A percentile compares a stretch with the other conserved stretches of the same genome.
These are phyloP conservation scores for Capronia americana DNA, from an alignment of 2,329 filamentous ascomycete species.

Conservation along the genomic window DNA sequence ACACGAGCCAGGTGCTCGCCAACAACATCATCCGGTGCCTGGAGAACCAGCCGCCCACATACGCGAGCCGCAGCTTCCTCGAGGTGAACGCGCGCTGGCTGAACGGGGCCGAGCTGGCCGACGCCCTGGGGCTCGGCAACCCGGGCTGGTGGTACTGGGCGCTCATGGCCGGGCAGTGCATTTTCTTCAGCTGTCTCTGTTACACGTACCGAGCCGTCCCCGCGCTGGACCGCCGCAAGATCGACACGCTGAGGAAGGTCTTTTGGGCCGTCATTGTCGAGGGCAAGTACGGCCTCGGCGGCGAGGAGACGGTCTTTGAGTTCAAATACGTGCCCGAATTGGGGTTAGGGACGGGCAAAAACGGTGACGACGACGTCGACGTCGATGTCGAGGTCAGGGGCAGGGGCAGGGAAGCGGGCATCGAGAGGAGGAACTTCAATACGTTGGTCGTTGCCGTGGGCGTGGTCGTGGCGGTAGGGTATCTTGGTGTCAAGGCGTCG, in stretches of 20 bases:
- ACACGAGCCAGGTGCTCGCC: slow-evolving; percentile 67
- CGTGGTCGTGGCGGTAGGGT: slow-evolving; percentile 23
- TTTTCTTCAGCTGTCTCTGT: slow-evolving; percentile 65
- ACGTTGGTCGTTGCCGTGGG: slow-evolving; percentile 35
- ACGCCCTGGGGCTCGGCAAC: slow-evolving; percentile 64
- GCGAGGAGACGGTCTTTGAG: slow-evolving; percentile 68
- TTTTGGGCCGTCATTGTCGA: slow-evolving; percentile 67
- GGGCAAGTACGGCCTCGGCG: slow-evolving; percentile 65
- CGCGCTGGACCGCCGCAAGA: slow-evolving; percentile 59
- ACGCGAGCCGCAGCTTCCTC: slow-evolving; percentile 70
- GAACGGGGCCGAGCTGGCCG: slow-evolving; percentile 69
- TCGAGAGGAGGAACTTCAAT: slow-evolving; percentile 38
- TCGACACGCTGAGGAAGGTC: slow-evolving; percentile 57
- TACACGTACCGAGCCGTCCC: slow-evolving; percentile 55
- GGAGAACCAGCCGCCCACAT: slow-evolving; percentile 69
- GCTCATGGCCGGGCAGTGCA: slow-evolving; percentile 68
- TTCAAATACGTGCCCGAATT: slow-evolving; percentile 73
- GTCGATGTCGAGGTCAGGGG: slow-evolving; percentile 48
- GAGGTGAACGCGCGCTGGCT: slow-evolving; percentile 72
- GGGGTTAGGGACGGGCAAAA: slow-evolving; percentile 51
- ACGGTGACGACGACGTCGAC: slow-evolving; percentile 50
- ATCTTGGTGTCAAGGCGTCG: slow-evolving; percentile 28
- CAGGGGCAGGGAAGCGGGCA: slow-evolving; percentile 18
- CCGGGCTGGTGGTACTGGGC: slow-evolving; percentile 65
- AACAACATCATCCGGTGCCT: slow-evolving; percentile 77